phyloP scores from a whole-genome alignment of 768 basidiomycete species.

The Termitomyces sp. region DNA sequence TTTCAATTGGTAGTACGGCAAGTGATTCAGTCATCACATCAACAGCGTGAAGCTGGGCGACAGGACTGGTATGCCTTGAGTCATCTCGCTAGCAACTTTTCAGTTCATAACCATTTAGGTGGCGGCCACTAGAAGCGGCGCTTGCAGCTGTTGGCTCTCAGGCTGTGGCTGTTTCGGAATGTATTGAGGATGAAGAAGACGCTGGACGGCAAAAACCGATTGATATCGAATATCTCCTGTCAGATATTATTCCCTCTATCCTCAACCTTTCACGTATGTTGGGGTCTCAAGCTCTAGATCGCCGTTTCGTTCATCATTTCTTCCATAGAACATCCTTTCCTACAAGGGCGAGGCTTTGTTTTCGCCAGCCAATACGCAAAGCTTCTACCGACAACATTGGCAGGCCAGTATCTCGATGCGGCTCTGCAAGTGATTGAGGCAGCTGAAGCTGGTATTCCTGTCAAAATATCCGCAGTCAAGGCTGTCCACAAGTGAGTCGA shows the following conservation, averaged over 20 bases:
- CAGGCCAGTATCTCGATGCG: slow-evolving; percentile 83
- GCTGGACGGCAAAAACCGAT: slow-evolving; percentile 61
- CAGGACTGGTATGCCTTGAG: slow-evolving; percentile 53
- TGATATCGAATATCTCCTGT: slow-evolving; percentile 72
- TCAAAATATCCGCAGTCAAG: slow-evolving; percentile 92
- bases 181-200: slow-evolving; percentile 70
- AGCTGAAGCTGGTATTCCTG: slow-evolving; percentile 64
- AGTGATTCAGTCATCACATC: slow-evolving; percentile 53
- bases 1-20: slow-evolving; percentile 52
- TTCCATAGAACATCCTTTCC: slow-evolving; percentile 72
- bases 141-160: slow-evolving; percentile 81
- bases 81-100: background rate
- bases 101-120: slow-evolving; percentile 45
- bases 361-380: slow-evolving; percentile 88
- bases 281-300: background rate
- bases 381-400: slow-evolving; percentile 63
- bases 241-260: slow-evolving; percentile 73
- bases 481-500: slow-evolving; percentile 81
- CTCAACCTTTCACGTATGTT: slow-evolving; percentile 63
- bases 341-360: slow-evolving; percentile 93
- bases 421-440: slow-evolving; percentile 84
- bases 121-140: slow-evolving; percentile 86
- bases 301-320: background rate
- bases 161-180: slow-evolving; percentile 69
- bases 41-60: slow-evolving; percentile 46